Evolutionary conservation across 768 basidiomycete species (phyloP), one percentile per base, ranked within the genome.

Genomic region (Leucocoprinus leucothites): DNA sequence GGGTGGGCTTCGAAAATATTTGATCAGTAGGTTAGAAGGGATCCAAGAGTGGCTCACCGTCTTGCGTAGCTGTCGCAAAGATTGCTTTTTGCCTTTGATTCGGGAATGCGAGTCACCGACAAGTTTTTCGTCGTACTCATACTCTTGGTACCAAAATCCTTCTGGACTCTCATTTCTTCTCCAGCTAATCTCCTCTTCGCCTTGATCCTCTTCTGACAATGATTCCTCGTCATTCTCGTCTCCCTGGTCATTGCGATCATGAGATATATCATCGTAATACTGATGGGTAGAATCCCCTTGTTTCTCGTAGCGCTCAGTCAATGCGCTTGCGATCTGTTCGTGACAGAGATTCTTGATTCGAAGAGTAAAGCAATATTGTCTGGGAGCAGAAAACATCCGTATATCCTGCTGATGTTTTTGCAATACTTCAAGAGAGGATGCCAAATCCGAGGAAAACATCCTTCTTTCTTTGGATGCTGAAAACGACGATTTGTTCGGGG

Each of bases 271-370:
- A 5, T 3, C 14, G 25, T 1, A 13, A 22, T 3, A 19, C 2
- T 44, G 26, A 28, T 8, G 19, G n/a, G 3, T 21, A 44, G 14
- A 25, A 28, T 24, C 16, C 34, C 18, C 5, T 5, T 31, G n/a
- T n/a, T n/a, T n/a, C n/a, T n/a, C n/a, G n/a, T n/a, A n/a, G n/a
- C n/a, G 31, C 9, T 35, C 21, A 2, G 40, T 28, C 35, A 52
- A 24, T 35, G 38, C n/a, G 4, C 16, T 43, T 18, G 51, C 46
- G 21, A 47, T 35, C 11, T 18, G 24, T 3, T 40, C 22, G 22
- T 83, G 58, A 73, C 78, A 56, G 79, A 74, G 24, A 82, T 67
- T 65, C 83, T 82, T 83, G 52, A 18, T 44, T 8, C 22, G 50
- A 41, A 45, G 42, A 26, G 61, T 60, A 56, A 61, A 56, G 26